Conservation (phyloP, 805 yeast genomes). For the Wickerhamiella siamensis region DNA sequence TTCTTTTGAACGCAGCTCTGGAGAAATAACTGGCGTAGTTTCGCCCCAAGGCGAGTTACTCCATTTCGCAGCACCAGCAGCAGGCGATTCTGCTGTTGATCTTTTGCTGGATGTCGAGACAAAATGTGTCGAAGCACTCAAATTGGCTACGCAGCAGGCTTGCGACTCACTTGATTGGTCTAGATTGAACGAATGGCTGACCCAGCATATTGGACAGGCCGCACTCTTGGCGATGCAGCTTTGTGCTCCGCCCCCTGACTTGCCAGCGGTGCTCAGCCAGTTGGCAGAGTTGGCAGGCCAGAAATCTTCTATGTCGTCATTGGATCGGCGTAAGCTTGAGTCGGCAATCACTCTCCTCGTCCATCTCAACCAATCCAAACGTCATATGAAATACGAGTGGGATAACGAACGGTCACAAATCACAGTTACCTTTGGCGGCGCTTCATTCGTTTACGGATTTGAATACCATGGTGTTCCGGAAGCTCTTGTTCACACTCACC, state of each 20-base stretch:
- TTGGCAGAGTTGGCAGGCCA: background rate
- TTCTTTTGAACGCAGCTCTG: constrained; percentile 27
- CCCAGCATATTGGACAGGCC: constrained; percentile 39
- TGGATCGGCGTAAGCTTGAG: background rate
- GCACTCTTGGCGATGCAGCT: constrained; percentile 13
- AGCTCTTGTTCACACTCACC: constrained; percentile 61
- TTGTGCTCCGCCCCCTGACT: background rate
- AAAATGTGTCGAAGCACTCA: constrained; percentile 37
- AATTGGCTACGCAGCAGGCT: constrained; percentile 25
- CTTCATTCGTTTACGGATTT: constrained; percentile 47
- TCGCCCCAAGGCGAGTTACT: constrained; percentile 60
- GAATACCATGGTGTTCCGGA: constrained; percentile 71
- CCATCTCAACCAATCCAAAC: background rate
- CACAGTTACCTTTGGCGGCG: background rate
- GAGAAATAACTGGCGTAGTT: constrained; percentile 31
- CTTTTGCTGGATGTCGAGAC: constrained; percentile 51
- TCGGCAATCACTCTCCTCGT: constrained; percentile 1
- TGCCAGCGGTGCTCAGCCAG: background rate
- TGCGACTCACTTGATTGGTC: constrained; percentile 15
- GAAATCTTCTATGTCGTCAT: background rate
- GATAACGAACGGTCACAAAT: background rate
- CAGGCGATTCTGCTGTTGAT: constrained; percentile 34
- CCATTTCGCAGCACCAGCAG: constrained; percentile 26
- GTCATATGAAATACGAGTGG: background rate
- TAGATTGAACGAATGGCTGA: constrained; percentile 26